Evolutionary conservation across 495 filamentous ascomycete genomes (phyloP).

Genomic region (Cryomyces antarcticus): DNA sequence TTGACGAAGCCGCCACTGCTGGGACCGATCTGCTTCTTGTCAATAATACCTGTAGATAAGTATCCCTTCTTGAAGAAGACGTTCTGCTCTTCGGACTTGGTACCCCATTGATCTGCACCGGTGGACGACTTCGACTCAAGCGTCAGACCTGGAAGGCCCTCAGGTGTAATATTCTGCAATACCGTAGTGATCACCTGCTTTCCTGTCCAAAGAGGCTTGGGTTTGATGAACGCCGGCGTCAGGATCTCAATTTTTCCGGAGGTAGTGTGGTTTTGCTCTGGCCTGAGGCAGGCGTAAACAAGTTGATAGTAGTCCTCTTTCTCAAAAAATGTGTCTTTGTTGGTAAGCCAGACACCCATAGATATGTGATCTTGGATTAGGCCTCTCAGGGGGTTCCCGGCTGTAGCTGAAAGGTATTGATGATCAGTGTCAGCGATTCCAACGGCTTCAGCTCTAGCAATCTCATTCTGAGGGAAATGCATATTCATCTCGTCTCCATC

Average conservation of each 20-base stretch:
- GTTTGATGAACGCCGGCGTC: slow-evolving; percentile 64
- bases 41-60: slow-evolving; percentile 74
- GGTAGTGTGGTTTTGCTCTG: slow-evolving; percentile 68
- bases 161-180: slow-evolving; percentile 71
- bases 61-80: slow-evolving; percentile 78
- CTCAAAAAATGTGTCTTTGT: slow-evolving; percentile 80
- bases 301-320: slow-evolving; percentile 81
- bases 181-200: slow-evolving; percentile 94
- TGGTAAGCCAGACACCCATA: slow-evolving; percentile 78
- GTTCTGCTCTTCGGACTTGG: slow-evolving; percentile 30
- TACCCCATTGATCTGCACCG: slow-evolving; percentile 52
- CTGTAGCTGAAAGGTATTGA: slow-evolving; percentile 87
- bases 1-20: slow-evolving; percentile 75
- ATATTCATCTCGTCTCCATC: slow-evolving; percentile 99
- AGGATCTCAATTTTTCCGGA: slow-evolving; percentile 53
- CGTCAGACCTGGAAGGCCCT: slow-evolving; percentile 53
- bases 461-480: slow-evolving; percentile 96
- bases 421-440: slow-evolving; percentile 90
- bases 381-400: slow-evolving; percentile 85
- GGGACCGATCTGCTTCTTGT: slow-evolving; percentile 89
- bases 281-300: slow-evolving; percentile 69
- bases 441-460: slow-evolving; percentile 77
- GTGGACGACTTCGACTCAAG: slow-evolving; percentile 62
- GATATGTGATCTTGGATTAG: slow-evolving; percentile 98
- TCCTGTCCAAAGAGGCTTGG: slow-evolving; percentile 76